Evolutionary conservation across 768 basidiomycete genomes (phyloP), one percentile per base, ranked within the genome.

Genomic region (Heimioporus sp.): DNA sequence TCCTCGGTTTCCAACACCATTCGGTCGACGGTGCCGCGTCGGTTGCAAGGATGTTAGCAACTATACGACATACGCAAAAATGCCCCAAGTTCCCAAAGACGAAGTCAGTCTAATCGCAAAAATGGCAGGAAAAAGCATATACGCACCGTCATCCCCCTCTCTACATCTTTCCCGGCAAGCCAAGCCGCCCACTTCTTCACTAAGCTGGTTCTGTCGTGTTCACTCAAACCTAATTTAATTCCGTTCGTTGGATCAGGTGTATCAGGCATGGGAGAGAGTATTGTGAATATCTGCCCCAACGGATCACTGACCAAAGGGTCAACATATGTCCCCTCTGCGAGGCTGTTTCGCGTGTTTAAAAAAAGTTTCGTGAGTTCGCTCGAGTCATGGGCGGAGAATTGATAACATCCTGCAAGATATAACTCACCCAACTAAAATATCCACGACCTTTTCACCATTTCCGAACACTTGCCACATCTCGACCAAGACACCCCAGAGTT

Each of bases 101-200:
- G 10, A 40, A 5, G 17, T 34, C 24, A 32, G 12, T 42, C 15
- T 34, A 45, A 42, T 37, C 11, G 24, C 5, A 41, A 13, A 19
- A 1, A 13, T 20, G 6, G 6, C 9, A 12, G 43, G n/a, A 43
- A 40, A 20, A 41, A 34, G 15, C 16, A 36, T 43, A 39, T 41
- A 59, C 64, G 43, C 54, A 90, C 92, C 73, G 83, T 82, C 21
- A 97, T 67, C 5, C 86, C 92, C 40, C 78, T 80, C 21, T 87
- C 83, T 1, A 82, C 73, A 67, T 90, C 83, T 35, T 78, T 77
- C 57, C 78, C 80, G 3, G 84, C 77, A 19, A 97, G 70, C 93
- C 94, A 96, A 9, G 90, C 69, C 3, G 81, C 87, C 84, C 92
- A 94, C 46, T 80, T 77, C 54, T 87, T 83, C 5, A 83, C 80